Evolutionary conservation across 2,329 filamentous ascomycete genomes (phyloP).

Genomic region (Tympanopsis confertula): DNA sequence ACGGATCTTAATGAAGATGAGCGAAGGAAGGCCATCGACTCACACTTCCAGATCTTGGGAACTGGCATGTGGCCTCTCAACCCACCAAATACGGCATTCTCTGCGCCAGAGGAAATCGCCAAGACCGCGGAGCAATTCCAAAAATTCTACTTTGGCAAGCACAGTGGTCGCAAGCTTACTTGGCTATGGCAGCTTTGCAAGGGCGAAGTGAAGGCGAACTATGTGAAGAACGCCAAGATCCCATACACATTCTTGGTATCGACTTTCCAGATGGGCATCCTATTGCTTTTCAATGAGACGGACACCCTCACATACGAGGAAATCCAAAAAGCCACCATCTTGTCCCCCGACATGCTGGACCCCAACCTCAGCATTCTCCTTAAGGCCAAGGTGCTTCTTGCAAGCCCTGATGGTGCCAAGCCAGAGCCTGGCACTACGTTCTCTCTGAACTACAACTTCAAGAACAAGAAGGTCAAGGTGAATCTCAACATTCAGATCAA

Average conservation of each 20-base stretch:
- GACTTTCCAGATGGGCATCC: slow-evolving; percentile 93
- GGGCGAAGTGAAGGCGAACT: slow-evolving; percentile 88
- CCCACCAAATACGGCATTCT: slow-evolving; percentile 77
- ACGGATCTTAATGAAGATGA: slow-evolving; percentile 52
- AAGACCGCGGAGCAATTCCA: slow-evolving; percentile 83
- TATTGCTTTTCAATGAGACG: slow-evolving; percentile 87
- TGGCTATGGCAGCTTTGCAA: slow-evolving; percentile 99
- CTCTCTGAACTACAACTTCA: slow-evolving; percentile 85
- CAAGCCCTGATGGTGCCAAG: slow-evolving; percentile 63
- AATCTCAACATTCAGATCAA: slow-evolving; percentile 93
- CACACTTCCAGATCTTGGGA: slow-evolving; percentile 83
- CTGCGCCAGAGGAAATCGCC: slow-evolving; percentile 72
- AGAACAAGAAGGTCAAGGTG: slow-evolving; percentile 95
- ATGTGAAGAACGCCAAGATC: slow-evolving; percentile 78
- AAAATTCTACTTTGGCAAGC: slow-evolving; percentile 90
- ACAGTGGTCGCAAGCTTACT: slow-evolving; percentile 88
- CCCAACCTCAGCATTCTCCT: slow-evolving; percentile 75
- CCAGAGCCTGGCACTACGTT: slow-evolving; percentile 69
- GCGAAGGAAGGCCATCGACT: slow-evolving; percentile 63
- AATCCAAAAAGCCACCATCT: slow-evolving; percentile 68
- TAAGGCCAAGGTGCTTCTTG: slow-evolving; percentile 80
- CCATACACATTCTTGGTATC: slow-evolving; percentile 96
- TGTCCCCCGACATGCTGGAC: slow-evolving; percentile 74
- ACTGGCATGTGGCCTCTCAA: slow-evolving; percentile 95
- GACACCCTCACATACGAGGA: slow-evolving; percentile 80